These are phyloP conservation scores for Pseudocercospora musae DNA, from an alignment of 2,329 filamentous ascomycete genomes.

Conservation along the genomic window DNA sequence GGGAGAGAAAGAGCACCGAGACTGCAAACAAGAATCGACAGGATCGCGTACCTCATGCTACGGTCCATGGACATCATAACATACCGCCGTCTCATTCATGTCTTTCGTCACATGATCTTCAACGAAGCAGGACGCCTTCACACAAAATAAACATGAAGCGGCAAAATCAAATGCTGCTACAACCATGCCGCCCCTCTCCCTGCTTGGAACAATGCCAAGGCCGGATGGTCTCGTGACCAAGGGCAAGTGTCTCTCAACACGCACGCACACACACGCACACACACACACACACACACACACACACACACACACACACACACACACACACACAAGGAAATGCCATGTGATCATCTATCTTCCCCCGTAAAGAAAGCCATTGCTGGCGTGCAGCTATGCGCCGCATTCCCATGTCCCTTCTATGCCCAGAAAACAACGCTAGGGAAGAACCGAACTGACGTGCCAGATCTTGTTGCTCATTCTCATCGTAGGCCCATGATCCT, in stretches of 20 bases:
- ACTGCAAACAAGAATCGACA: neutral
- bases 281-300: no score
- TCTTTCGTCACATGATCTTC: constrained; percentile 14
- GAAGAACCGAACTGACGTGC: constrained; percentile 16
- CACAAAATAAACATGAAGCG: neutral
- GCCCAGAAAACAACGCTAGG: constrained; percentile 14
- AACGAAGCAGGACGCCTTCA: constrained; percentile 1
- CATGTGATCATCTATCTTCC: constrained; percentile 8
- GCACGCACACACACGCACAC: neutral
- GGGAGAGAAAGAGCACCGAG: neutral
- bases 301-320: neutral
- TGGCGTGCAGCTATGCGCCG: constrained; percentile 35
- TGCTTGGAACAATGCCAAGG: neutral
- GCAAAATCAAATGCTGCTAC: constrained; percentile 2
- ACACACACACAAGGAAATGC: constrained; percentile 2
- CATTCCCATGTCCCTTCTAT: constrained; percentile 22
- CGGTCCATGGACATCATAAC: constrained; percentile 9
- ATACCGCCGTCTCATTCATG: constrained; percentile 13
- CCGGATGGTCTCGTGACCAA: constrained; percentile 2
- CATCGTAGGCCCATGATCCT: constrained; percentile 16
- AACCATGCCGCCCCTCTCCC: constrained; percentile 1
- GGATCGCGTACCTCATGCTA: constrained; percentile 9
- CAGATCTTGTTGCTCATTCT: constrained; percentile 11
- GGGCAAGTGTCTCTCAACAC: neutral
- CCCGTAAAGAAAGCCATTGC: constrained; percentile 33